A percentile compares a stretch with the other conserved stretches of the same genome.
Conservation (phyloP, 1,284 basidiomycete genomes). For the Veloboletus limbatus region DNA sequence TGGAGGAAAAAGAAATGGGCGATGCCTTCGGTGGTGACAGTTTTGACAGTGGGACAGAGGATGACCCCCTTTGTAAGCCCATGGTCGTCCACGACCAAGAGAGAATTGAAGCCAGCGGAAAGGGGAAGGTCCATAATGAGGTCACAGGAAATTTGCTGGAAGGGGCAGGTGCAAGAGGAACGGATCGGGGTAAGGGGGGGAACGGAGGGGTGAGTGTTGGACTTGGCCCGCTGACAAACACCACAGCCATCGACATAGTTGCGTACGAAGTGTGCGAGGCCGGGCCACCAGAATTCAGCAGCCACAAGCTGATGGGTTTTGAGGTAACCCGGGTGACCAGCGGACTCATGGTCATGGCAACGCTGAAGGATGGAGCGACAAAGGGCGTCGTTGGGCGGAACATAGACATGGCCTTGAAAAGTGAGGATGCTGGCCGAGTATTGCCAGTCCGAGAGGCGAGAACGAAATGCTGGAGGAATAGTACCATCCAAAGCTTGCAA, state of each 20-base stretch:
- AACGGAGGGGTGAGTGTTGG: background rate
- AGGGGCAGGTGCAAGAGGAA: background rate
- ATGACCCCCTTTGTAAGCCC: slow-evolving; percentile 13
- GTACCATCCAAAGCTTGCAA: too few relatives aligned
- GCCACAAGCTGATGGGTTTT: background rate
- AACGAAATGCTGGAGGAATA: background rate
- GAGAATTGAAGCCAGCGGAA: slow-evolving; percentile 8
- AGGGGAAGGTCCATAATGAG: slow-evolving; percentile 11
- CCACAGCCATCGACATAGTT: slow-evolving; percentile 13
- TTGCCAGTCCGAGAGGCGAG: background rate
- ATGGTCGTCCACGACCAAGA: slow-evolving; percentile 24
- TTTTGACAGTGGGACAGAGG: slow-evolving; percentile 17
- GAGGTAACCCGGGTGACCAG: background rate
- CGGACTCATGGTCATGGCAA: background rate
- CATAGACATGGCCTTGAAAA: background rate
- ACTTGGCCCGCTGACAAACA: slow-evolving; percentile 13
- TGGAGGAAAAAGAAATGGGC: background rate
- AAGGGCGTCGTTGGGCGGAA: background rate
- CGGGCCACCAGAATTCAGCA: slow-evolving; percentile 19
- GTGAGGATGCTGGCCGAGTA: background rate
- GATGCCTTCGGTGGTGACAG: background rate
- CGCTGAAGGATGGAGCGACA: background rate
- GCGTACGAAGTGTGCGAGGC: background rate
- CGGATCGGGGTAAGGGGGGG: background rate
- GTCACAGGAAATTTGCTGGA: background rate